Base-by-base conservation (phyloP, 495 filamentous ascomycete species). In the Bombardia bombarda region DNA sequence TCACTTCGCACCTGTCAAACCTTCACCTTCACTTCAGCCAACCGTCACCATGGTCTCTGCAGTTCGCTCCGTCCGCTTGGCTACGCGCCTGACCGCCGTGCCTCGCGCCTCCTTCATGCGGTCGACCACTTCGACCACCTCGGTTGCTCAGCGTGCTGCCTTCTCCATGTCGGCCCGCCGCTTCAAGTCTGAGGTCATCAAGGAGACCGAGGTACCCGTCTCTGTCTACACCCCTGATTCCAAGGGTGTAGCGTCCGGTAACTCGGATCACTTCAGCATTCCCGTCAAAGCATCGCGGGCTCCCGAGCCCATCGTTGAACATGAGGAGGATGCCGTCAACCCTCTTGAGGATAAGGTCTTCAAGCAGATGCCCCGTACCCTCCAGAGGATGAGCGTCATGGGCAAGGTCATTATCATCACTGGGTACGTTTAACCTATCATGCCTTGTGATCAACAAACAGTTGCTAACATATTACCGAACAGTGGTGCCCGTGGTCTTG, bases 351-450 rank as follows among this genome's bases (percentile, higher is more conserved):
- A 63, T 14, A 52, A 56, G 35, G 60, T 68, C 25, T 72, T 64
- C 59, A 43, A 58, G 18, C 58, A 64, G 38, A 62, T 84, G 54
- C 73, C 80, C 7, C 67, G 68, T 10, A 81, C 74, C 10, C 58
- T 86, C 52, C 68, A 75, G 56, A 83, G 76, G 60, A 79, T 83
- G 68, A 75, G 68, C 39, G 65, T 86, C 32, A 66, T 69, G 44
- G 80, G 67, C 47, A 86, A 85, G 68, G 73, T 83, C 41, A 80
- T 80, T 43, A 74, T 86, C 49, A 65, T 86, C 49, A 86, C 82
- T 61, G 82, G 82, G 82, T 84, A 73, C n/a, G n/a, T n/a, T n/a
- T n/a, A 66, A 77, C 49, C 24, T 28, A 13, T 33, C 40, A 39
- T 34, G 32, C 23, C 35, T 45, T 43, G n/a, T 16, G 10, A 17